Base-by-base conservation (phyloP, 2,329 filamentous ascomycete species). In the Fusarium luffae region DNA sequence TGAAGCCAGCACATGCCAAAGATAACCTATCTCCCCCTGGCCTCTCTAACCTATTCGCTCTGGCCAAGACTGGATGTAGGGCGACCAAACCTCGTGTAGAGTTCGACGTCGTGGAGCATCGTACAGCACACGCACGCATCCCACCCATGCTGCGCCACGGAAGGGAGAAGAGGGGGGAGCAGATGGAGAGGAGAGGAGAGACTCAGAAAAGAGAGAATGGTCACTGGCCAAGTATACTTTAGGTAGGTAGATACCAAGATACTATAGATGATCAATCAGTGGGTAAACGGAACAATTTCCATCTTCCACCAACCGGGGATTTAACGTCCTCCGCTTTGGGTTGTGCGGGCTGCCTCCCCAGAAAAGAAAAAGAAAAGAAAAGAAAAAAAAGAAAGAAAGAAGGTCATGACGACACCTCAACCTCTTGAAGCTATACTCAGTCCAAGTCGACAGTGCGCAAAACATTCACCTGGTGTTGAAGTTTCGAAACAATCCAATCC, bases 41-140 rank as follows among this genome's bases (percentile, higher is more conserved):
- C 32, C 63, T 55, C 63, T 55, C 28, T 68, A 25, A 41, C 32
- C 19, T 27, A 27, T 51, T 13, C 52, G 50, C 63, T 41, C 27
- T 19, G 16, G 57, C 66, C 54, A 60, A 61, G 43, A 37, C 34
- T 37, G 18, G 18, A 54, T 59, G 49, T 56, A 59, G 23, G 47
- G 63, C 41, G 50, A 42, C 60, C 63, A 63, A 60, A 67, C 64
- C 70, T 72, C 69, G 59, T 72, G 66, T 74, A 63, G 66, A 62
- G 61, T 70, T 59, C 30, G 54, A 56, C 55, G 44, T 25, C 61
- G 62, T 68, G 63, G 60, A 71, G 68, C 68, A 66, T 71, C 23
- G 58, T 42, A 71, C 68, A 66, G 46, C 68, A 63, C 66, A 63
- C 42, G 56, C 66, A 66, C 47, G 10, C 47, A 46, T 64, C 63